These are phyloP conservation scores for Coemansia sp. DNA, from an alignment of 192 early-diverging fungal species.

Conservation along the genomic window DNA sequence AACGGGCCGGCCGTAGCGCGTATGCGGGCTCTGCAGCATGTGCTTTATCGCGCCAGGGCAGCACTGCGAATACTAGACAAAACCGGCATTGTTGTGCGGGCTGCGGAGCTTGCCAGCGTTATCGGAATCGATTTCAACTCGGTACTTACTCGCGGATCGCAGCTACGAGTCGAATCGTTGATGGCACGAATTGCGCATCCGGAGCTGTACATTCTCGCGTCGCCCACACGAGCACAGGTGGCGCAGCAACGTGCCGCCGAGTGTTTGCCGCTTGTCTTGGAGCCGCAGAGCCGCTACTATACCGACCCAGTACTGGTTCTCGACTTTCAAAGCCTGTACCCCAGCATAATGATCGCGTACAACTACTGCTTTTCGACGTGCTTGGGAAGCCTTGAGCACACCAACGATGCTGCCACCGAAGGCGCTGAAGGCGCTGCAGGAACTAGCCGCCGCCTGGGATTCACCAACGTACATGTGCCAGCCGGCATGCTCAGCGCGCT, in stretches of 20 bases:
- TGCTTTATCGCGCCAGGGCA: constrained; percentile 64
- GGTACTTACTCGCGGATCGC: constrained; percentile 85
- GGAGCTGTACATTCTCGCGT: constrained; percentile 76
- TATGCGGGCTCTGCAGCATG: constrained; percentile 64
- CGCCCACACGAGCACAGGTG: constrained; percentile 76
- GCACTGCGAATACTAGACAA: constrained; percentile 71
- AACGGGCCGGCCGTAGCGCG: constrained; percentile 50
- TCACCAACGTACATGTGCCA: constrained; percentile 59
- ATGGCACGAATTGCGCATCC: constrained; percentile 69
- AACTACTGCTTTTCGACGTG: constrained; percentile 95
- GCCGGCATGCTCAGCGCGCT: constrained; percentile 60
- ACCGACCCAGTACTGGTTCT: constrained; percentile 81
- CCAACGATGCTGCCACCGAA: neutral
- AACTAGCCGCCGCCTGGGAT: constrained; percentile 60
- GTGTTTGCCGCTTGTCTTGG: constrained; percentile 86
- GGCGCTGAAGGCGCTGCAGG: constrained; percentile 13
- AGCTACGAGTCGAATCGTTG: constrained; percentile 84
- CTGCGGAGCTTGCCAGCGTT: constrained; percentile 82
- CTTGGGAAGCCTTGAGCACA: constrained; percentile 58
- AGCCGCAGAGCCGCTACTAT: constrained; percentile 82
- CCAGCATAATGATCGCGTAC: constrained; percentile 95
- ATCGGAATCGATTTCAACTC: constrained; percentile 89
- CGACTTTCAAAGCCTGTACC: constrained; percentile 94
- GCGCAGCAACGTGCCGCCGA: constrained; percentile 72
- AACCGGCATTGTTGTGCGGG: constrained; percentile 65